A percentile compares a stretch with the other conserved stretches of the same genome.
Conservation (phyloP, 306 rosid genomes). For the Cyamopsis tetragonoloba region DNA sequence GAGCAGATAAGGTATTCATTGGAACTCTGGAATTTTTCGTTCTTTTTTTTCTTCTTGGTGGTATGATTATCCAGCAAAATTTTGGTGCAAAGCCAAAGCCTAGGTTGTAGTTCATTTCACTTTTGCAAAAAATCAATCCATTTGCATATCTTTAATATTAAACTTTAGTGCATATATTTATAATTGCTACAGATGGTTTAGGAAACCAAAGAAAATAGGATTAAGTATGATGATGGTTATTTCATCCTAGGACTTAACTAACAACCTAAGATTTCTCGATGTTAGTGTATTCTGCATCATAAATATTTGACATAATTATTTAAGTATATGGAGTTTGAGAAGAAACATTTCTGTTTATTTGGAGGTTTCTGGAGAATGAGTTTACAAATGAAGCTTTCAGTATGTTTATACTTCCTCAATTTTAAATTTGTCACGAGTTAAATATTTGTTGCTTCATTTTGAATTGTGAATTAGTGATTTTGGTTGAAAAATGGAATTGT, state of each 20-base stretch:
- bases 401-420: not conserved
- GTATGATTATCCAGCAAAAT: slow-evolving; percentile 9
- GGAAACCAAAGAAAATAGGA: slow-evolving; percentile 6
- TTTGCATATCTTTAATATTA: not conserved
- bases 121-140: not conserved
- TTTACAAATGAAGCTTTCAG: not conserved
- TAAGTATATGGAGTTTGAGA: not conserved
- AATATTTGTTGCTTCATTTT: not conserved
- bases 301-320: not conserved
- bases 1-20: slow-evolving; percentile 80
- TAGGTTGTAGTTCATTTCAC: not conserved
- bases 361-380: not conserved
- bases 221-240: not conserved
- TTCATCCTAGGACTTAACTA: no score
- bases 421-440: not conserved
- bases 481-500: not conserved
- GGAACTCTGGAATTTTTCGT: slow-evolving; percentile 21
- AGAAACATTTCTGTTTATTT: not conserved
- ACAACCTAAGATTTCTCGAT: not conserved
- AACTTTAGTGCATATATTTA: not conserved
- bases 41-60: slow-evolving; percentile 13
- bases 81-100: slow-evolving; percentile 11
- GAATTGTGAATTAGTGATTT: not conserved
- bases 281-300: not conserved
- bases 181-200: not conserved